These are phyloP conservation scores for Coemansia sp. DNA, from an alignment of 192 early-diverging fungal species.

Conservation along the genomic window DNA sequence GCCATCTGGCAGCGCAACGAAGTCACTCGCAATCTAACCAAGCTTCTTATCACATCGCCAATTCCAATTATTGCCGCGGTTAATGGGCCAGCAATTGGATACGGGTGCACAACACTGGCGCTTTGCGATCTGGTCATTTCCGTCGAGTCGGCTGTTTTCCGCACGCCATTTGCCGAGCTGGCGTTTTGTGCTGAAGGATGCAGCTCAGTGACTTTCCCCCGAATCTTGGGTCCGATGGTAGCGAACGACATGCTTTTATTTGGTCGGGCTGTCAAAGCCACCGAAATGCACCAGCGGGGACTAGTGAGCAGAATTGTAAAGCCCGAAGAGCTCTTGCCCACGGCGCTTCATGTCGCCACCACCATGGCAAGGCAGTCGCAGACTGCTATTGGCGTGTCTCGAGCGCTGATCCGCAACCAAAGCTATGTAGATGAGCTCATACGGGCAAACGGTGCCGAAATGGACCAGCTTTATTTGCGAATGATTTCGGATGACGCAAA, in stretches of 20 bases:
- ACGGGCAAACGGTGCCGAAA: conserved; percentile 53
- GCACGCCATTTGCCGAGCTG: conserved; percentile 71
- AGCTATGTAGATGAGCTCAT: conserved; percentile 48
- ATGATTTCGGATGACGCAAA: conserved; percentile 55
- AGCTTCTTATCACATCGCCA: conserved; percentile 59
- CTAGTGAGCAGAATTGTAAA: conserved; percentile 55
- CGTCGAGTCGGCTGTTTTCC: conserved; percentile 59
- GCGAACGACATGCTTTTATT: conserved; percentile 72
- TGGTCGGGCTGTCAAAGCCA: conserved; percentile 51
- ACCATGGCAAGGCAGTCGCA: conserved; percentile 53
- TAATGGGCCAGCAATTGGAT: conserved; percentile 69
- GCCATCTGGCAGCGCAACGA: conserved; percentile 10
- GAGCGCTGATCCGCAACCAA: conserved; percentile 51
- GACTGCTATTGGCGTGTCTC: conserved; percentile 56
- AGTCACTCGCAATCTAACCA: conserved; percentile 32
- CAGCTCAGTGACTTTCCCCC: conserved; percentile 64
- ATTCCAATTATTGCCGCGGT: conserved; percentile 67
- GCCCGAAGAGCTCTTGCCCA: conserved; percentile 48
- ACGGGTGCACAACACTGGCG: conserved; percentile 61
- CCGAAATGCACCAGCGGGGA: conserved; percentile 58
- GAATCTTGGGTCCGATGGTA: conserved; percentile 57
- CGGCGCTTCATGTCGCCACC: conserved; percentile 51
- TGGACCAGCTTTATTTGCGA: conserved; percentile 53
- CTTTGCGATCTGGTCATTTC: conserved; percentile 69
- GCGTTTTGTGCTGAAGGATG: conserved; percentile 72